Evolutionary conservation across 495 filamentous ascomycete genomes (phyloP).

Genomic region (Diplogelasinospora grovesii): DNA sequence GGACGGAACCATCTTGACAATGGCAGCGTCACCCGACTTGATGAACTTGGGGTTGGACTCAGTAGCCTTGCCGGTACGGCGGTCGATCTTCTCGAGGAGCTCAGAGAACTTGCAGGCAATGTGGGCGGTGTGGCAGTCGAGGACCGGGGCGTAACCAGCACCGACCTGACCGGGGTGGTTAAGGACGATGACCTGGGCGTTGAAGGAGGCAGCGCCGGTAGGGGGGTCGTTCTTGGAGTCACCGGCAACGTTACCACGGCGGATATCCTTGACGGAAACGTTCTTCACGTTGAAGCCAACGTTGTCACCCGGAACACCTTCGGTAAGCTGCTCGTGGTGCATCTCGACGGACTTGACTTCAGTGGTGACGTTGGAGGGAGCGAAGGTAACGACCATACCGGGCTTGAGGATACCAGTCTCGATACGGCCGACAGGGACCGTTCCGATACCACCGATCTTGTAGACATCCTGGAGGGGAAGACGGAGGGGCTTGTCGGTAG

Average conservation of each 20-base stretch:
- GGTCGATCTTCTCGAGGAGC: slow-evolving; percentile 99
- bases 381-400: slow-evolving; percentile 96
- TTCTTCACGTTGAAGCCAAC: slow-evolving; percentile 99
- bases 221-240: slow-evolving; percentile 99
- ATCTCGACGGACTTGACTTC: slow-evolving; percentile 99
- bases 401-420: slow-evolving; percentile 98
- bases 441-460: slow-evolving; percentile 99
- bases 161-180: slow-evolving; percentile 99
- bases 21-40: slow-evolving; percentile 99
- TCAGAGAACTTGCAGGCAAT: slow-evolving; percentile 99
- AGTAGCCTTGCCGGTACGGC: slow-evolving; percentile 97
- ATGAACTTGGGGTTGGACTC: slow-evolving; percentile 93
- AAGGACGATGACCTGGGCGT: slow-evolving; percentile 98
- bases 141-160: slow-evolving; percentile 96
- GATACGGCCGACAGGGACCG: slow-evolving; percentile 98
- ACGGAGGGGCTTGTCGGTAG: slow-evolving; percentile 96
- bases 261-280: slow-evolving; percentile 99
- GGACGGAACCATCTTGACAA: slow-evolving; percentile 99
- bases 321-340: slow-evolving; percentile 98
- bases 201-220: slow-evolving; percentile 83
- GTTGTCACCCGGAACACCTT: slow-evolving; percentile 98
- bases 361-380: slow-evolving; percentile 97
- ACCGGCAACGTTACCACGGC: slow-evolving; percentile 98
- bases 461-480: slow-evolving; percentile 99
- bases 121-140: slow-evolving; percentile 99